A percentile compares a stretch with the other conserved stretches of the same genome.
These are phyloP conservation scores for Grifola frondosa DNA, from an alignment of 1,284 basidiomycete species.

Conservation along the genomic window DNA sequence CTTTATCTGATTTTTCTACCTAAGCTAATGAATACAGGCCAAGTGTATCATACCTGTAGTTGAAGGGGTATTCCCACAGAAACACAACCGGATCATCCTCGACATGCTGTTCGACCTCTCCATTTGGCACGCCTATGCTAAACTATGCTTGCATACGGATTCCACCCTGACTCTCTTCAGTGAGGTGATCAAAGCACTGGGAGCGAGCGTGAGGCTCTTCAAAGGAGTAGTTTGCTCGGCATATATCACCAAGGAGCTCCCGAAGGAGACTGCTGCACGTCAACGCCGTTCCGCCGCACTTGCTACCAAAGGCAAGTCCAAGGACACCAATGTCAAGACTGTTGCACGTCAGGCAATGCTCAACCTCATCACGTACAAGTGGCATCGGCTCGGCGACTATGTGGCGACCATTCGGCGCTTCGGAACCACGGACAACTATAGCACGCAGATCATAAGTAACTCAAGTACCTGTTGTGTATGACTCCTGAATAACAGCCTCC, in stretches of 20 bases:
- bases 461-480: background rate
- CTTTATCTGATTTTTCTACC: too few species aligned
- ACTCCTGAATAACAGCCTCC: too few species aligned
- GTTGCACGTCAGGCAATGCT: background rate
- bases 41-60: constrained; percentile 34
- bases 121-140: constrained; percentile 35
- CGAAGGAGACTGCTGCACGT: constrained; percentile 10
- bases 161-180: constrained; percentile 22
- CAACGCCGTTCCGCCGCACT: constrained; percentile 13
- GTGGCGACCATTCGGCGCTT: background rate
- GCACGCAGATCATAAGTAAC: background rate
- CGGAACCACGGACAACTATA: background rate
- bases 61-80: constrained; percentile 28
- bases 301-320: background rate
- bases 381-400: constrained; percentile 5
- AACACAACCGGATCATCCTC: constrained; percentile 21
- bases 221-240: background rate
- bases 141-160: constrained; percentile 34
- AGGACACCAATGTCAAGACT: too few species aligned
- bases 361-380: constrained; percentile 3
- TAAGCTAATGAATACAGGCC: too few species aligned
- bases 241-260: constrained; percentile 20
- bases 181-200: constrained; percentile 19
- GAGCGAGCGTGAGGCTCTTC: constrained; percentile 13
- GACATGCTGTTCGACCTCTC: constrained; percentile 18